phyloP scores from a whole-genome alignment of 2,329 filamentous ascomycete species.

The Fusarium sp. region DNA sequence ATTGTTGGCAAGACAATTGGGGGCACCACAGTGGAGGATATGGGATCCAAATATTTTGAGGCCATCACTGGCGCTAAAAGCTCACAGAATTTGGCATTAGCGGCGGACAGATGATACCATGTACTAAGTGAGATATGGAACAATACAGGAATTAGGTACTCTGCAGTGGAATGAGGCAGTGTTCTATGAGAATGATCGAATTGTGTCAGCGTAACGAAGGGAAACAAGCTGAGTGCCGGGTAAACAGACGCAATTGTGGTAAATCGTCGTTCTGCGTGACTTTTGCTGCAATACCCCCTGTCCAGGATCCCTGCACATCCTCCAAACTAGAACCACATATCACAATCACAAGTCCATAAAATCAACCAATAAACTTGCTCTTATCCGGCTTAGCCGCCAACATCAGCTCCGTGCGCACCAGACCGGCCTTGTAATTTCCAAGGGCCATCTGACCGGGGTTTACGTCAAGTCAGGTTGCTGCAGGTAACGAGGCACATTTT shows the following conservation, averaged over 20 bases:
- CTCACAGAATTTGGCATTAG: slow-evolving; percentile 1
- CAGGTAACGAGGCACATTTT: too few species aligned
- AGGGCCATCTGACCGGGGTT: not conserved
- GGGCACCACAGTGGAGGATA: slow-evolving; percentile 8
- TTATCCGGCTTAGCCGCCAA: not conserved
- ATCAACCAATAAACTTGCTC: accelerated
- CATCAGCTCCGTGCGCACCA: not conserved
- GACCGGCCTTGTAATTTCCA: not conserved
- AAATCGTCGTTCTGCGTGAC: not conserved
- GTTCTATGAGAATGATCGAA: not conserved
- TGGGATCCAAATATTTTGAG: slow-evolving; percentile 20
- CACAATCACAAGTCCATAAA: not conserved
- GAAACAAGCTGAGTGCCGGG: too few species aligned
- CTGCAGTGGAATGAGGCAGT: not conserved
- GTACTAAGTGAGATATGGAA: not conserved
- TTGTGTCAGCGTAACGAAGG: not conserved
- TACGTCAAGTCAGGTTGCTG: not conserved
- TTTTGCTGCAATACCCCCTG: not conserved
- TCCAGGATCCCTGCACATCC: not conserved
- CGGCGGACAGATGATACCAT: not conserved
- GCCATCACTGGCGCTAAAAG: slow-evolving; percentile 11
- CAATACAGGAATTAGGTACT: not conserved
- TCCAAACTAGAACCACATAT: not conserved
- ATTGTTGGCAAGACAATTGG: slow-evolving; percentile 12
- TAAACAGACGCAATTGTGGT: not conserved